Evolutionary conservation across 2,329 filamentous ascomycete species (phyloP).

Genomic region (Aspergillus latus): DNA sequence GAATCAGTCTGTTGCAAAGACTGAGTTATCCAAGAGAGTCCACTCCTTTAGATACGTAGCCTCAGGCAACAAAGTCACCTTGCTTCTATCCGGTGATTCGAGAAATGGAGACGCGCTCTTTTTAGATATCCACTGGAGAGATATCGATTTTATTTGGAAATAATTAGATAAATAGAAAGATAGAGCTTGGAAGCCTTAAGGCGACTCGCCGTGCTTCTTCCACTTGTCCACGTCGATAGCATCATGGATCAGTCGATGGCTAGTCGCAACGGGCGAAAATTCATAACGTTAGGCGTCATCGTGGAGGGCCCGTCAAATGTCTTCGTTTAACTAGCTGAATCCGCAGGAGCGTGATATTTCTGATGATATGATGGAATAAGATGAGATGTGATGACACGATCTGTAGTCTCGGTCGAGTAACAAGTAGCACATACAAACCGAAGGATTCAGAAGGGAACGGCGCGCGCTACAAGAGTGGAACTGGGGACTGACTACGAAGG

Average conservation of each 20-base stretch:
- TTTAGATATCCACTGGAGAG: neutral
- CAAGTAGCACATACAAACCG: neutral
- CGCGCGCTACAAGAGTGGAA: neutral
- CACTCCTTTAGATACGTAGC: neutral
- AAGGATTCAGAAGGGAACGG: neutral
- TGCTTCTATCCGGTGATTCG: neutral
- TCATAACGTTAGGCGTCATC: neutral
- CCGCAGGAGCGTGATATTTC: neutral
- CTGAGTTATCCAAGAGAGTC: neutral
- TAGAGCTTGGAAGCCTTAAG: neutral
- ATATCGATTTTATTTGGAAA: neutral
- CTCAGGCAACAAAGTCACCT: neutral
- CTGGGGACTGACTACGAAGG: neutral
- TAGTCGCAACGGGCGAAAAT: neutral
- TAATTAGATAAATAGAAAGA: neutral
- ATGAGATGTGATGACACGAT: neutral
- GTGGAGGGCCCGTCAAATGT: neutral
- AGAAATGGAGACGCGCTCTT: neutral
- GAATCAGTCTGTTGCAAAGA: neutral
- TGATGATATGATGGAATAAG: neutral
- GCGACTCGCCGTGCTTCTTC: neutral
- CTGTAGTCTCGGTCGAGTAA: neutral
- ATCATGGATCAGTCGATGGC: neutral
- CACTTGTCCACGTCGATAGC: neutral
- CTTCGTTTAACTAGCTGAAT: constrained; percentile 11